Evolutionary conservation across 2,329 filamentous ascomycete genomes (phyloP).

Genomic region (Aspergillus piperis): DNA sequence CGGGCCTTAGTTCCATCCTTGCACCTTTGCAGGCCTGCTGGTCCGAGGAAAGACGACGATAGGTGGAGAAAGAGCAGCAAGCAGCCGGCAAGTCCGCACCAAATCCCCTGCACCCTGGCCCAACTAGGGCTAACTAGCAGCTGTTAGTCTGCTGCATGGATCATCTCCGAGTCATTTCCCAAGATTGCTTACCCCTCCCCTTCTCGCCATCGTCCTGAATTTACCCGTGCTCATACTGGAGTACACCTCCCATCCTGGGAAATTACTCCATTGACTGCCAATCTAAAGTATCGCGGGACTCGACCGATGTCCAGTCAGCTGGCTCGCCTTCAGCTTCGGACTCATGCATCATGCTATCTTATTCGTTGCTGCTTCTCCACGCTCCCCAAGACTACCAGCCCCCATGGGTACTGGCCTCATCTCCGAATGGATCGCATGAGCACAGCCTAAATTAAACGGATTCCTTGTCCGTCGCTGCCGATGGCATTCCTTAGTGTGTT

Average conservation of each 20-base stretch:
- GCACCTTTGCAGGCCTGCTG: slow-evolving; percentile 3
- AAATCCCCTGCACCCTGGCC: background rate
- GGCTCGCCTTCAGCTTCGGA: slow-evolving; percentile 6
- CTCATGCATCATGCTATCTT: background rate
- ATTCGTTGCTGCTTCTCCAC: background rate
- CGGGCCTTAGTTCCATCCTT: slow-evolving; percentile 1
- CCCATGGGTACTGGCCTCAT: slow-evolving; percentile 10
- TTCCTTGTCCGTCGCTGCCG: background rate
- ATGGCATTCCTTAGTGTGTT: background rate
- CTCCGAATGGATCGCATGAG: slow-evolving; percentile 11
- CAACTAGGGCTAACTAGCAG: too few relatives aligned
- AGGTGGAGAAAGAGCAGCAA: slow-evolving; percentile 14
- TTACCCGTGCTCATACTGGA: slow-evolving; percentile 11
- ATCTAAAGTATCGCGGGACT: background rate
- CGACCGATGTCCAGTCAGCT: background rate
- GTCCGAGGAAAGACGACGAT: slow-evolving; percentile 8
- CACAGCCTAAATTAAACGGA: slow-evolving; percentile 3
- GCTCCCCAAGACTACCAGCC: background rate
- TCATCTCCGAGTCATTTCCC: background rate
- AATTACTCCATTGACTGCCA: slow-evolving; percentile 5
- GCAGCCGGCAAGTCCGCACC: background rate
- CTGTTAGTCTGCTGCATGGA: background rate
- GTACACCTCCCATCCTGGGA: background rate
- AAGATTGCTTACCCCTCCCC: background rate
- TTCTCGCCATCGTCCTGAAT: slow-evolving; percentile 6